phyloP scores from a whole-genome alignment of 1,284 basidiomycete genomes.

The Ustilago bromivora region DNA sequence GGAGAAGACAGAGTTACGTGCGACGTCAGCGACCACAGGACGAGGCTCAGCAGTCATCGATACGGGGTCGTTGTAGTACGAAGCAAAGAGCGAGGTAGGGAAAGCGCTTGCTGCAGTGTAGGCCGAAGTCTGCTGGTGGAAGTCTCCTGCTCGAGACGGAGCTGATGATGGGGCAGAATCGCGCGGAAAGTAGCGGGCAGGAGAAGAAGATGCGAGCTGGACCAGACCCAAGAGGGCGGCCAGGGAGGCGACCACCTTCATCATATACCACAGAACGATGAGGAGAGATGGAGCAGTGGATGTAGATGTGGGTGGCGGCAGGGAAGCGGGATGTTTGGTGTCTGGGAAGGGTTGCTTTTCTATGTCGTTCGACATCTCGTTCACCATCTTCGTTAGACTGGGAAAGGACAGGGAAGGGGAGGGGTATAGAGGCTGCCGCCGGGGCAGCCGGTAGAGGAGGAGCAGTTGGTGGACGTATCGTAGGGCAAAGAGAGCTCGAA shows the following conservation, averaged over 20 bases:
- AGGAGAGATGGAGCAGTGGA: slow-evolving; percentile 9
- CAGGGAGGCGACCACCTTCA: slow-evolving; percentile 37
- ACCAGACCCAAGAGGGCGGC: slow-evolving; percentile 26
- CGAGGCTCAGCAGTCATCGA: slow-evolving; percentile 55
- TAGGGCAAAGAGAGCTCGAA: not conserved
- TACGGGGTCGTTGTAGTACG: slow-evolving; percentile 51
- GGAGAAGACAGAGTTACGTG: slow-evolving; percentile 46
- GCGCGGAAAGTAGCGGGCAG: slow-evolving; percentile 14
- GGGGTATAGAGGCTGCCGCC: slow-evolving; percentile 12
- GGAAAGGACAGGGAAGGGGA: not conserved
- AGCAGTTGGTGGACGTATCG: slow-evolving; percentile 3
- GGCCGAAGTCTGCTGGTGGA: slow-evolving; percentile 30
- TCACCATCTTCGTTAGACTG: not conserved
- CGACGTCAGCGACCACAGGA: slow-evolving; percentile 59
- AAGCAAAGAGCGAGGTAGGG: slow-evolving; percentile 64
- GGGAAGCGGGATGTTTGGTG: not conserved
- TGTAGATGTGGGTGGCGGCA: not conserved
- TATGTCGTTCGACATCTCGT: slow-evolving; percentile 45
- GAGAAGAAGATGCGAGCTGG: slow-evolving; percentile 25
- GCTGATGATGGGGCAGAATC: slow-evolving; percentile 1
- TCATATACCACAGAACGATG: slow-evolving; percentile 20
- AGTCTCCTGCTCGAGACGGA: not conserved
- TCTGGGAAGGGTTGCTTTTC: slow-evolving; percentile 26
- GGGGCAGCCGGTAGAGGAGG: not conserved
- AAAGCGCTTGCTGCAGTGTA: slow-evolving; percentile 66